phyloP scores from a whole-genome alignment of 352 stramenopile genomes.

The Globisporangium parvum region DNA sequence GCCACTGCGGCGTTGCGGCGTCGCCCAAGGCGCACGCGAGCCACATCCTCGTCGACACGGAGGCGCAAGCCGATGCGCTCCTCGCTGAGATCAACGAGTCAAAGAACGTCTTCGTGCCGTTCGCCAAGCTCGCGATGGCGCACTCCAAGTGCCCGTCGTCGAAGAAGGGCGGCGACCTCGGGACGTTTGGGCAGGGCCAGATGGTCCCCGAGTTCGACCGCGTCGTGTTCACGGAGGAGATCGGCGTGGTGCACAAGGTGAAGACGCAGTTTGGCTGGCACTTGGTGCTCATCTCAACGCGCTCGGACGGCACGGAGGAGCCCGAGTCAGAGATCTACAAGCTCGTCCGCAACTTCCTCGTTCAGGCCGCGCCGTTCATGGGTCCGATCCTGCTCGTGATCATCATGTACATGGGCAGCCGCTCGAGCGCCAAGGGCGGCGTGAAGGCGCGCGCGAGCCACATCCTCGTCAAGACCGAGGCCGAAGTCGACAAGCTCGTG shows the following conservation, averaged over 20 bases:
- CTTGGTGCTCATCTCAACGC: conserved; percentile 49
- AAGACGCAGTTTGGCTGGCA: conserved; percentile 78
- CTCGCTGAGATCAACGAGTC: conserved; percentile 42
- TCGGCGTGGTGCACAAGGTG: conserved; percentile 78
- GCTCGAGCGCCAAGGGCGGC: conserved; percentile 17
- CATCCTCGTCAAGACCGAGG: conserved; percentile 66
- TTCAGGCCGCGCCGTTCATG: conserved; percentile 47
- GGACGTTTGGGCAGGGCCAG: conserved; percentile 62
- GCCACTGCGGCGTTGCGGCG: conserved; percentile 2
- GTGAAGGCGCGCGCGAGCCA: conserved; percentile 56
- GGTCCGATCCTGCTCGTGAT: conserved; percentile 41
- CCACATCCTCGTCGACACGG: conserved; percentile 77
- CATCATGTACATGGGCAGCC: conserved; percentile 39
- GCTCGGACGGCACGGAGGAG: conserved; percentile 32
- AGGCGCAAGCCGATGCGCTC: conserved; percentile 53
- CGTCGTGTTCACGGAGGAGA: conserved; percentile 60
- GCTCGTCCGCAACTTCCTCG: conserved; percentile 23
- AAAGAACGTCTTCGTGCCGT: conserved; percentile 45
- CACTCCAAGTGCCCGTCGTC: conserved; percentile 71
- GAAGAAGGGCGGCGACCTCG: conserved; percentile 60
- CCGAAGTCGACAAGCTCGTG: conserved; percentile 46
- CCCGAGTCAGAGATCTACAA: conserved; percentile 26
- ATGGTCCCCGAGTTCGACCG: conserved; percentile 77
- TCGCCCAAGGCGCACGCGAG: conserved; percentile 48
- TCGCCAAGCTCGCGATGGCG: conserved; percentile 61